Evolutionary conservation across 1,284 basidiomycete species (phyloP), one percentile per base, ranked within the genome.

Genomic region (Pulchroboletus neoregius): DNA sequence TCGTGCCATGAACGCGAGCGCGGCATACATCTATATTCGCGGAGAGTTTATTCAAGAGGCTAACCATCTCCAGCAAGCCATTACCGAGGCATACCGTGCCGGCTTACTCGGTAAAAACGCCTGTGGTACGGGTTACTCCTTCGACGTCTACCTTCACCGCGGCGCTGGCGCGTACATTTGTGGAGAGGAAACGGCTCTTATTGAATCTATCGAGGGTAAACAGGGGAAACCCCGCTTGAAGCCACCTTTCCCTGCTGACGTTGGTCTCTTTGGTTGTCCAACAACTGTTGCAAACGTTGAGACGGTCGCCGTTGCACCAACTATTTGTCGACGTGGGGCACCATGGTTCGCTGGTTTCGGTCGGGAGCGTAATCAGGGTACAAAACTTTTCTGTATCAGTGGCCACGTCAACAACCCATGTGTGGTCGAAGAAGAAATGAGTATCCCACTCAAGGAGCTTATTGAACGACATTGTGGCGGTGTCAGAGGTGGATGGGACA

Each of bases 191-290:
- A 99, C 96, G 0, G 95, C 95, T 1, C 76, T 98, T 26, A 98
- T 99, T 65, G 94, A 99, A 75, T 91, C 87, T 55, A 71, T 99
- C 50, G 96, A 99, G 72, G 87, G 95, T 33, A 99, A 98, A 71
- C 95, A 98, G 72, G 95, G 95, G 36, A 98, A 98, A 70, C 95
- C 95, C 3, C 81, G 95, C 55, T 77, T 99, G 60, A 99, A 99
- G 78, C 95, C 95, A n/a, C 96, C 95, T 36, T 99, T 98, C 84
- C 95, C 95, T 12, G 95, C 95, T 52, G 94, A 98, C 58, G 94
- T 98, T 40, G 94, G 94, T 50, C 75, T 97, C 35, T 99, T 98
- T 63, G 94, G 94, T 8, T 97, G 93, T 70, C 94, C 94, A 1
- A 91, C 92, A 2, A 98, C 96, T 8, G 95, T 99, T 39, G 94